These are phyloP conservation scores for Phialophora chinensis DNA, from an alignment of 2,329 filamentous ascomycete genomes.

Conservation along the genomic window DNA sequence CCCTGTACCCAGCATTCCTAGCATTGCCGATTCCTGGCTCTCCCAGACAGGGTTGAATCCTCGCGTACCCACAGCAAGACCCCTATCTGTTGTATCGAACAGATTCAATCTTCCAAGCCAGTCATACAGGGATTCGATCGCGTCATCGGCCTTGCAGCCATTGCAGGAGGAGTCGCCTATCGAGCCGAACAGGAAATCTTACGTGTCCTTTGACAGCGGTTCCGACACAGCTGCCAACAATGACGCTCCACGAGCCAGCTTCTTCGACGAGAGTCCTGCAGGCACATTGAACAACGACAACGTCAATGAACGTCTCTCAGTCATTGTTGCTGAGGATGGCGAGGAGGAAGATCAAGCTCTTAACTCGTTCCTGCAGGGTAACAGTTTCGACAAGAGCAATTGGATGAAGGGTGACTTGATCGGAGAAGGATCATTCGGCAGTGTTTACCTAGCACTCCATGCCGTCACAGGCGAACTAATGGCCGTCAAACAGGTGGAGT, in stretches of 20 bases:
- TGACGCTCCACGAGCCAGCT: conserved; percentile 77
- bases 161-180: conserved; percentile 87
- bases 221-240: conserved; percentile 72
- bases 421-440: conserved; percentile 94
- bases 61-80: conserved; percentile 55
- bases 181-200: conserved; percentile 91
- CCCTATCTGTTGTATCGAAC: conserved; percentile 61
- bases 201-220: conserved; percentile 72
- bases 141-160: conserved; percentile 86
- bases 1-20: conserved; percentile 82
- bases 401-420: conserved; percentile 99
- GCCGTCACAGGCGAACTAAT: conserved; percentile 96
- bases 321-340: conserved; percentile 86
- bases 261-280: conserved; percentile 82
- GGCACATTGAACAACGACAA: conserved; percentile 57
- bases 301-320: conserved; percentile 72
- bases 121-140: conserved; percentile 82
- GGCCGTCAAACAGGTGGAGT: conserved; percentile 97
- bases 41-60: conserved; percentile 62
- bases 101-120: conserved; percentile 64
- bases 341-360: conserved; percentile 91
- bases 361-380: conserved; percentile 85
- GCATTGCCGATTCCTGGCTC: conserved; percentile 81
- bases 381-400: conserved; percentile 95
- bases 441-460: conserved; percentile 92